A percentile compares a stretch with the other conserved stretches of the same genome.
Conservation (phyloP, 2,329 filamentous ascomycete genomes). For the Penicillium sp. region DNA sequence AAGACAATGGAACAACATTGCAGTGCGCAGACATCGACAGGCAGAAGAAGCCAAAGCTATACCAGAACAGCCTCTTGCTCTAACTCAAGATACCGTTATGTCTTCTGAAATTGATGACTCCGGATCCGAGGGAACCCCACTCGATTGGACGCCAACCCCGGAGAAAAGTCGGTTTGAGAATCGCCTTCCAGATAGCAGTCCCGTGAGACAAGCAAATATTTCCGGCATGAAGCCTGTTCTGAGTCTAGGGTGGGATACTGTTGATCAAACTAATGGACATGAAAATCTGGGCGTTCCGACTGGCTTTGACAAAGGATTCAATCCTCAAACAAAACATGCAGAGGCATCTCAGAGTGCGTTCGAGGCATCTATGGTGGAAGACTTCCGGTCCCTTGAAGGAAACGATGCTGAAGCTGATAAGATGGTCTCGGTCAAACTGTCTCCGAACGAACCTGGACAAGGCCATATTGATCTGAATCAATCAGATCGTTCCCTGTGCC, state of each 20-base stretch:
- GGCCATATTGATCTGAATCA: neutral
- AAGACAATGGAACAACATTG: slow-evolving; percentile 36
- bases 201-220: slow-evolving; percentile 7
- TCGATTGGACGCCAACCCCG: slow-evolving; percentile 22
- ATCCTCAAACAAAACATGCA: neutral
- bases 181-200: slow-evolving; percentile 32
- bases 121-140: neutral
- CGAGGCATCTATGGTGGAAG: neutral
- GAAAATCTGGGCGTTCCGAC: neutral
- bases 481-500: neutral
- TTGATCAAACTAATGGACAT: neutral
- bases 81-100: slow-evolving; percentile 15
- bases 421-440: neutral
- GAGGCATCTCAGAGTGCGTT: neutral
- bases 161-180: slow-evolving; percentile 8
- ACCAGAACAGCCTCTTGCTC: slow-evolving; percentile 5
- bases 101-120: slow-evolving; percentile 16
- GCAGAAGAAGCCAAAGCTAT: slow-evolving; percentile 3
- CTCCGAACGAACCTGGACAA: neutral
- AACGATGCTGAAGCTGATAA: neutral
- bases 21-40: slow-evolving; percentile 9
- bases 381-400: neutral
- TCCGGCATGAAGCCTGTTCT: neutral
- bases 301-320: neutral
- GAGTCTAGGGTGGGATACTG: neutral